A percentile compares a stretch with the other conserved stretches of the same genome.
phyloP scores from a whole-genome alignment of 257 asterid genomes.

The Ligustrum vulgare region DNA sequence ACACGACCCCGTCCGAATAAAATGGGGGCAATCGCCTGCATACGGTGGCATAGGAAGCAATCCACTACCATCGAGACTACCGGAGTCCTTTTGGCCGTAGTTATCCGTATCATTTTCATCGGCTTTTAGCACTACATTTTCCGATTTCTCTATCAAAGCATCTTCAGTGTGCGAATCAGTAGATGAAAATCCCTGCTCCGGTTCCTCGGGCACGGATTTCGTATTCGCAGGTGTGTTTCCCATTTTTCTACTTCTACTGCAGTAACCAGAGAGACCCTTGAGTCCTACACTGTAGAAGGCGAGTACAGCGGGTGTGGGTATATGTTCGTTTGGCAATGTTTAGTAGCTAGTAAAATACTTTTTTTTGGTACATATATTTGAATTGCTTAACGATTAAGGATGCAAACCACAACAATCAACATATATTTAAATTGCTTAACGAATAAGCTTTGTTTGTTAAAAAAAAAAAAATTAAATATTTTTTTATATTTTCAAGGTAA shows the following conservation, averaged over 20 bases:
- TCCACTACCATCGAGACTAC: not conserved
- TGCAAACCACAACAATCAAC: too few relatives aligned
- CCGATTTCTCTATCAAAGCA: conserved; percentile 17
- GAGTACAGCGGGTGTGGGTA: not conserved
- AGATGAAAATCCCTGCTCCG: not conserved
- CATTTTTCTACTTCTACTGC: conserved; percentile 18
- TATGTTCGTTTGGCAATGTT: not conserved
- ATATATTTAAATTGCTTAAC: too few relatives aligned
- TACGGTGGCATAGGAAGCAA: conserved; percentile 39
- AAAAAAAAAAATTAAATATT: too few relatives aligned
- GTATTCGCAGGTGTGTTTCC: conserved; percentile 2
- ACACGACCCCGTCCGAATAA: conserved; percentile 41
- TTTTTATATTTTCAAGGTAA: too few relatives aligned
- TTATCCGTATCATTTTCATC: not conserved
- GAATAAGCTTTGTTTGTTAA: too few relatives aligned
- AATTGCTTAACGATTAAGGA: too few relatives aligned
- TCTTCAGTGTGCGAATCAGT: conserved; percentile 4
- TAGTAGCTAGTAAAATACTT: not conserved
- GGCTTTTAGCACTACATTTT: conserved; percentile 25
- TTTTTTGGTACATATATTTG: not conserved
- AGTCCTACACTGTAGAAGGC: not conserved
- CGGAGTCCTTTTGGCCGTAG: not conserved
- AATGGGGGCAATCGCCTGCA: conserved; percentile 41
- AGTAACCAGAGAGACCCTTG: not conserved
- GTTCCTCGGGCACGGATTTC: conserved; percentile 7